Conservation (phyloP, 805 yeast genomes). For the Ogataea haglerorum region DNA sequence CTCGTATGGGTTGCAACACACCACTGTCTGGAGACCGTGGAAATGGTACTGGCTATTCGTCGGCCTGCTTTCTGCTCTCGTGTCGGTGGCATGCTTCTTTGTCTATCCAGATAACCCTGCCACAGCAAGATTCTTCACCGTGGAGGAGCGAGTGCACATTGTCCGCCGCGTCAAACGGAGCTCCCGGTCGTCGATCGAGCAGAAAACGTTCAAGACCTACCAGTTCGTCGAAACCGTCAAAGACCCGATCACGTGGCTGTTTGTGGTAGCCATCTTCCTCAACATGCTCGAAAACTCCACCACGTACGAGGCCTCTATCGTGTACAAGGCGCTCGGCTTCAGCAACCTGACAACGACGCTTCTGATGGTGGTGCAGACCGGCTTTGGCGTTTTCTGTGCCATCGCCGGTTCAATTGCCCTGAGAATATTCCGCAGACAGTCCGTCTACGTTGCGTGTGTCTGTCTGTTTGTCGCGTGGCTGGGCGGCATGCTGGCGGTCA, state of each 20-base stretch:
- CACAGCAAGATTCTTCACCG: conserved; percentile 43
- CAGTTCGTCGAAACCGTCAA: conserved; percentile 30
- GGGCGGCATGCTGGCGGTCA: conserved; percentile 5
- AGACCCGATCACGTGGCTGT: conserved; percentile 42
- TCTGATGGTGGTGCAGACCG: conserved; percentile 22
- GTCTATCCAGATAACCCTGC: conserved; percentile 58
- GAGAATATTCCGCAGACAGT: conserved; percentile 14
- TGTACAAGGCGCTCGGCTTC: conserved; percentile 18
- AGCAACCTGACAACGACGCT: conserved; percentile 18
- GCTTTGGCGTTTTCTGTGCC: conserved; percentile 21
- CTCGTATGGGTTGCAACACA: conserved; percentile 23
- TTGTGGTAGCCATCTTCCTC: conserved; percentile 28
- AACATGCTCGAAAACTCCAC: conserved; percentile 24
- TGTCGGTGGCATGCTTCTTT: conserved; percentile 31
- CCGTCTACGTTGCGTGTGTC: conserved; percentile 5
- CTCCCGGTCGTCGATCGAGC: conserved; percentile 30
- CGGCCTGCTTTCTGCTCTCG: conserved; percentile 42
- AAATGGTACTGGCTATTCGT: conserved; percentile 51
- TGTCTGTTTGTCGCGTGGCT: not conserved
- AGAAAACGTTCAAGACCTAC: conserved; percentile 25
- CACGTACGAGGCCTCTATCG: conserved; percentile 17
- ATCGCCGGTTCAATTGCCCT: conserved; percentile 20
- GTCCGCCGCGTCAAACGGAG: conserved; percentile 27
- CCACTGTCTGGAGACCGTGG: conserved; percentile 37
- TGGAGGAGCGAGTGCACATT: conserved; percentile 33